phyloP scores from a whole-genome alignment of 2,329 filamentous ascomycete genomes.

The Immersiporthe knoxdaviesiana region DNA sequence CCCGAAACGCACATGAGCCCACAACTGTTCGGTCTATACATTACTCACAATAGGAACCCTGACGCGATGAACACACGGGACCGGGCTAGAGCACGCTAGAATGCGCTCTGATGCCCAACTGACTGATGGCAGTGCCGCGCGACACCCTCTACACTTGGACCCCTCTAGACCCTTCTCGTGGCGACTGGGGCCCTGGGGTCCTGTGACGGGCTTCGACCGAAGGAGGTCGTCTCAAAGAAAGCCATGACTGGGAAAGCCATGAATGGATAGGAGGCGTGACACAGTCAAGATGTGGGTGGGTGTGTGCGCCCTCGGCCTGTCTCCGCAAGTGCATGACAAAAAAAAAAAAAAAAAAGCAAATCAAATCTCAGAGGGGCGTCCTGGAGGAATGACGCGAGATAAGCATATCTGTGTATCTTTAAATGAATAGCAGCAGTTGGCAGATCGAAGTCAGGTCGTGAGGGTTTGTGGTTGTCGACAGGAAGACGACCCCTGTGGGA shows the following conservation, averaged over 20 bases:
- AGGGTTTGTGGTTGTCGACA: slow-evolving; percentile 1
- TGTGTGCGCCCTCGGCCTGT: neutral
- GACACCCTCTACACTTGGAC: neutral
- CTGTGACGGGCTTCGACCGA: neutral
- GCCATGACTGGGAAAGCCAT: neutral
- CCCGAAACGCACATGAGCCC: neutral
- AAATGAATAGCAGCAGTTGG: neutral
- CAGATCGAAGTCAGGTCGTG: neutral
- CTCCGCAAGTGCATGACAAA: neutral
- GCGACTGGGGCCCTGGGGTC: neutral
- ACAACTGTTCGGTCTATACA: no score
- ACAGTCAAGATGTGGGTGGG: neutral
- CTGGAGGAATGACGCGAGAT: neutral
- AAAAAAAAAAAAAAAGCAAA: neutral
- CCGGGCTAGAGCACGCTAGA: neutral
- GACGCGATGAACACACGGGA: neutral
- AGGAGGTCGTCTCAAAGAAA: neutral
- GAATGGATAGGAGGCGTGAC: neutral
- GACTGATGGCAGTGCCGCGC: neutral
- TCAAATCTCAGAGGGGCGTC: neutral
- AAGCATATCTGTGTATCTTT: neutral
- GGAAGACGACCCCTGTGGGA: neutral
- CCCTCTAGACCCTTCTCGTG: neutral
- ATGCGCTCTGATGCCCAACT: neutral
- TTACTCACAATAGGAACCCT: neutral